Evolutionary conservation across 2,329 filamentous ascomycete genomes (phyloP).

Genomic region (Fonsecaea multimorphosa): DNA sequence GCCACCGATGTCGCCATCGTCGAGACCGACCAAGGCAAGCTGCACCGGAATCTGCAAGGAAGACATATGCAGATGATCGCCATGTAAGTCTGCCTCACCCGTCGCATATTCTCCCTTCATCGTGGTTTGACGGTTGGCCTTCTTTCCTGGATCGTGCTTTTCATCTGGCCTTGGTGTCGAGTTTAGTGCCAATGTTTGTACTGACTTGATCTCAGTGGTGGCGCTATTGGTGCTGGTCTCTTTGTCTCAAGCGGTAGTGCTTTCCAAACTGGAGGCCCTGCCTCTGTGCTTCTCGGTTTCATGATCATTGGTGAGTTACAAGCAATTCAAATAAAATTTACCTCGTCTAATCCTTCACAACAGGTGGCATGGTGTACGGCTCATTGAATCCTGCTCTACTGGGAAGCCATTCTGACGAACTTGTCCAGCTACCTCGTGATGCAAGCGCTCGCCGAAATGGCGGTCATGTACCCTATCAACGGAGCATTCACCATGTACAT

Average conservation of each 20-base stretch:
- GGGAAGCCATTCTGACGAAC: slow-evolving; percentile 52
- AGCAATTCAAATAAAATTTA: slow-evolving; percentile 33
- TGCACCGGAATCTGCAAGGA: slow-evolving; percentile 29
- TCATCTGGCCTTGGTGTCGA: no score
- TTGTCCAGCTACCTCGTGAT: slow-evolving; percentile 53
- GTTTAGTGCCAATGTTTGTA: not conserved
- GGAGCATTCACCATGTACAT: slow-evolving; percentile 66
- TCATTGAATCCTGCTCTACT: slow-evolving; percentile 39
- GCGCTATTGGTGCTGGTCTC: slow-evolving; percentile 48
- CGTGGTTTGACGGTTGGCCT: not conserved
- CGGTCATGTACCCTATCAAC: slow-evolving; percentile 66
- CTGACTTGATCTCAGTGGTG: slow-evolving; percentile 21
- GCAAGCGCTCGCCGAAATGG: slow-evolving; percentile 63
- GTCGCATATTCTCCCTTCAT: not conserved
- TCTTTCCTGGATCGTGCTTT: no score
- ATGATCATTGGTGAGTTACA: slow-evolving; percentile 67
- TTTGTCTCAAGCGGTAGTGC: slow-evolving; percentile 50
- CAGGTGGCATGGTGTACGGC: slow-evolving; percentile 58
- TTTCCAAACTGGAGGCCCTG: slow-evolving; percentile 47
- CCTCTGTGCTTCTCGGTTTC: slow-evolving; percentile 75
- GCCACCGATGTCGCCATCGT: slow-evolving; percentile 8
- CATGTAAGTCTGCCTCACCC: slow-evolving; percentile 48
- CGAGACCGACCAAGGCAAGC: slow-evolving; percentile 21
- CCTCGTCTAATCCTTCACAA: slow-evolving; percentile 5
- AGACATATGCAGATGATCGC: slow-evolving; percentile 38